Evolutionary conservation across 495 filamentous ascomycete genomes (phyloP).

Genomic region (Lasiosphaeria hispida): DNA sequence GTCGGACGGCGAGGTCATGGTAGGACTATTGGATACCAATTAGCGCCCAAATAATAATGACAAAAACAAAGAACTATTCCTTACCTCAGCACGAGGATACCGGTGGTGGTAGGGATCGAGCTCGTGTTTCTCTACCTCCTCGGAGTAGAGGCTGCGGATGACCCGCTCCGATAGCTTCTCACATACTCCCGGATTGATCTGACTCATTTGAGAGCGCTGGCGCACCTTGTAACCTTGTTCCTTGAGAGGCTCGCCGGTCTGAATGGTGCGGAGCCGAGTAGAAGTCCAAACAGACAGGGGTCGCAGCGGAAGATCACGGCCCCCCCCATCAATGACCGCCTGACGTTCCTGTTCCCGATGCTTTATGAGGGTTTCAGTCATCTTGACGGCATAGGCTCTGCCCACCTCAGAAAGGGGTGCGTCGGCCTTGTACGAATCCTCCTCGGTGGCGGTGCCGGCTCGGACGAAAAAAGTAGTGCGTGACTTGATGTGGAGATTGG

Average conservation of each 20-base stretch:
- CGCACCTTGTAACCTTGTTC: slow-evolving; percentile 77
- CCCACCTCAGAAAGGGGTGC: slow-evolving; percentile 80
- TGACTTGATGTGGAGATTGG: slow-evolving; percentile 95
- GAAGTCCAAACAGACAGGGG: slow-evolving; percentile 93
- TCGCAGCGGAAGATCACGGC: slow-evolving; percentile 64
- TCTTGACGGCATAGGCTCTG: slow-evolving; percentile 78
- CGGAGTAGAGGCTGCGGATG: slow-evolving; percentile 76
- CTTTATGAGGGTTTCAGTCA: slow-evolving; percentile 75
- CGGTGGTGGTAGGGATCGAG: slow-evolving; percentile 95
- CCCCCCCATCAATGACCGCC: slow-evolving; percentile 64
- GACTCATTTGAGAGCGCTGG: slow-evolving; percentile 91
- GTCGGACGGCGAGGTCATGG: slow-evolving; percentile 92
- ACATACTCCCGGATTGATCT: slow-evolving; percentile 93
- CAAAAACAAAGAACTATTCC: slow-evolving; percentile 11
- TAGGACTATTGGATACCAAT: slow-evolving; percentile 66
- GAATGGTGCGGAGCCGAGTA: slow-evolving; percentile 81
- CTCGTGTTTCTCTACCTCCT: slow-evolving; percentile 91
- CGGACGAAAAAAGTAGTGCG: slow-evolving; percentile 91
- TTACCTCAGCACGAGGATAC: slow-evolving; percentile 90
- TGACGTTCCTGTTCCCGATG: slow-evolving; percentile 81
- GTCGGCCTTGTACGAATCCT: slow-evolving; percentile 88
- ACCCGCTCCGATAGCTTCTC: slow-evolving; percentile 78
- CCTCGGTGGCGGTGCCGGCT: slow-evolving; percentile 64
- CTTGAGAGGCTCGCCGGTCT: slow-evolving; percentile 81
- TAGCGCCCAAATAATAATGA: neutral